Base-by-base conservation (phyloP, 768 basidiomycete species). In the Dictyophora rubrovolvata region DNA sequence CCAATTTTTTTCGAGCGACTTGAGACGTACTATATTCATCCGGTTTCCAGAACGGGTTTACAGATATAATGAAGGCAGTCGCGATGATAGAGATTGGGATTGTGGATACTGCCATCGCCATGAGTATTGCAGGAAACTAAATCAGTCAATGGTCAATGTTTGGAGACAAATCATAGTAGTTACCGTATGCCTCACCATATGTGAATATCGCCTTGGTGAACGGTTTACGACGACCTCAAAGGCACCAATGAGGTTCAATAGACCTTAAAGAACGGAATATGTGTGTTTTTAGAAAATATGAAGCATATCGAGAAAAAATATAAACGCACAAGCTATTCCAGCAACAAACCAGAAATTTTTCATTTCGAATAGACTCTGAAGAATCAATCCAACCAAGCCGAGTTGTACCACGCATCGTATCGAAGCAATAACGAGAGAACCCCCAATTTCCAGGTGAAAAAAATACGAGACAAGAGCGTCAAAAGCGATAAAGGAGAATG, bases 21-120 rank as follows among this genome's bases (percentile, higher is more conserved):
- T 81, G 0, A 91, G 89, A 62, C 83, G 48, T 61, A 88, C 89
- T 85, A 64, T 84, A 93, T 66, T 90, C 86, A 37, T 83, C 82
- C 0, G 92, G 89, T 23, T 75, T 79, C 92, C 93, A 93, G 69
- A 93, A 90, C 1, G 89, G 89, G 0, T 79, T 68, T 12, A 85
- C 74, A 0, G 78, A 75, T 86, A 93, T 92, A 1, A 89, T 86
- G 63, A 80, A 91, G 5, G 79, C 77, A 1, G 81, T 77, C 0
- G 90, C 91, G 11, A 92, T 71, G 59, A 93, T 79, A 1, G 90
- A 86, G 21, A 90, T 82, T 0, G 89, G 88, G 34, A 90, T 80
- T 0, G 87, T 89, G 0, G 87, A 86, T n/a, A 76, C 77, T 10
- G 89, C 63, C 82, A 93, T 85, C 0, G 80, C 82, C 11, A 80